phyloP scores from a whole-genome alignment of 2,329 filamentous ascomycete genomes.

The Dendryphion nanum region DNA sequence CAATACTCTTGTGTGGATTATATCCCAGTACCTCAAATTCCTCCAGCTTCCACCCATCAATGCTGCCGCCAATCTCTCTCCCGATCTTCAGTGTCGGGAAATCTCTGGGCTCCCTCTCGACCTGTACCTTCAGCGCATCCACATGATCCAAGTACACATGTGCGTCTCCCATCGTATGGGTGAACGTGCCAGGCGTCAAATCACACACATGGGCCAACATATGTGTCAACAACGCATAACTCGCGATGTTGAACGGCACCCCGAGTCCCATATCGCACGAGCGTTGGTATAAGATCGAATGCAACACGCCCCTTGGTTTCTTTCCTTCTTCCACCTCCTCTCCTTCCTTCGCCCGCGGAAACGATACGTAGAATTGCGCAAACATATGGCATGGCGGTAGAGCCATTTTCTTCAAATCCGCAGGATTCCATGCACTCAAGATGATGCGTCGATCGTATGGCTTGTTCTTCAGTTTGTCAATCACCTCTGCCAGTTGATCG shows the following conservation, averaged over 20 bases:
- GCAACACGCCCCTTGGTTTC: slow-evolving; percentile 64
- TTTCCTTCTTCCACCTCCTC: slow-evolving; percentile 19
- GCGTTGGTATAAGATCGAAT: slow-evolving; percentile 89
- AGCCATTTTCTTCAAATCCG: slow-evolving; percentile 82
- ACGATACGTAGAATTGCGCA: slow-evolving; percentile 91
- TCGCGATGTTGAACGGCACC: slow-evolving; percentile 96
- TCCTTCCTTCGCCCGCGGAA: slow-evolving; percentile 45
- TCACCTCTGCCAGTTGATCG: slow-evolving; percentile 88
- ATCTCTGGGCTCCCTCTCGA: slow-evolving; percentile 73
- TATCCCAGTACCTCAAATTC: slow-evolving; percentile 89
- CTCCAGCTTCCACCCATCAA: slow-evolving; percentile 87
- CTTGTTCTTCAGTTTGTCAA: slow-evolving; percentile 77
- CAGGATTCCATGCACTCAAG: slow-evolving; percentile 90
- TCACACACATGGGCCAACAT: slow-evolving; percentile 90
- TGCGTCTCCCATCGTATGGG: slow-evolving; percentile 97
- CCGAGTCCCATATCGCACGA: slow-evolving; percentile 97
- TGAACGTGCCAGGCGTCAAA: slow-evolving; percentile 79
- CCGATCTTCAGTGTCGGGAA: slow-evolving; percentile 79
- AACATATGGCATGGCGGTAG: slow-evolving; percentile 97
- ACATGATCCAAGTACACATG: slow-evolving; percentile 94
- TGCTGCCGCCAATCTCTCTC: slow-evolving; percentile 66
- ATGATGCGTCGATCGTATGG: slow-evolving; percentile 91
- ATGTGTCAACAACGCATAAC: slow-evolving; percentile 89
- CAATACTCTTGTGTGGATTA: slow-evolving; percentile 84
- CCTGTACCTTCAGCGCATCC: slow-evolving; percentile 77